Percentiles rank a stretch among this genome's conserved stretches.
phyloP scores from a whole-genome alignment of 2,329 filamentous ascomycete species.

The Pseudogymnoascus sp. region DNA sequence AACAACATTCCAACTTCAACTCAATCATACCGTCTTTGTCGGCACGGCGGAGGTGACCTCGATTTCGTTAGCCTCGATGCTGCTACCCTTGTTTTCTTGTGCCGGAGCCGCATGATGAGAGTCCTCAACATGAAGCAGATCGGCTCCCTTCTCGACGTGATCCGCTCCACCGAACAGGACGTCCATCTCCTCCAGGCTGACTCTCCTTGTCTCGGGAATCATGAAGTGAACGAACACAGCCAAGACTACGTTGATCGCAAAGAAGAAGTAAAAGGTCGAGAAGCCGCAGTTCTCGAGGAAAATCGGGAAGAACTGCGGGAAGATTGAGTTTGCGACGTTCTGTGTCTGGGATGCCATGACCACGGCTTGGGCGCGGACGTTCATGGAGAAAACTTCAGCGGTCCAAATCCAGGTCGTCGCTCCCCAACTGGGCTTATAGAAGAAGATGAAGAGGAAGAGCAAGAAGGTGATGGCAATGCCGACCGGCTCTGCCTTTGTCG shows the following conservation, averaged over 20 bases:
- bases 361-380: conserved; percentile 61
- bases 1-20: neutral
- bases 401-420: conserved; percentile 66
- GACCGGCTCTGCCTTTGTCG: conserved; percentile 50
- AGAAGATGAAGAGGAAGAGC: conserved; percentile 56
- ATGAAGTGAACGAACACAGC: conserved; percentile 42
- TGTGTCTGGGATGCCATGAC: conserved; percentile 52
- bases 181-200: conserved; percentile 47
- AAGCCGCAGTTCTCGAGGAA: conserved; percentile 50
- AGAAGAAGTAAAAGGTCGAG: conserved; percentile 41
- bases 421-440: conserved; percentile 63
- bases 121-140: conserved; percentile 21
- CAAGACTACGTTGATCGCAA: conserved; percentile 37
- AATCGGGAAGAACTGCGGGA: conserved; percentile 62
- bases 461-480: conserved; percentile 62
- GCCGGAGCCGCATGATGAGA: conserved; percentile 17
- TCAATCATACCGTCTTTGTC: conserved; percentile 1
- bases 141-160: conserved; percentile 25
- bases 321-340: conserved; percentile 57
- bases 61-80: neutral
- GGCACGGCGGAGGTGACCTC: neutral
- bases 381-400: conserved; percentile 60
- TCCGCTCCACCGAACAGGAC: conserved; percentile 38
- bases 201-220: conserved; percentile 47
- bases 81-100: neutral